Evolutionary conservation across 2,329 filamentous ascomycete genomes (phyloP).

Genomic region (Hypocreales sp.): DNA sequence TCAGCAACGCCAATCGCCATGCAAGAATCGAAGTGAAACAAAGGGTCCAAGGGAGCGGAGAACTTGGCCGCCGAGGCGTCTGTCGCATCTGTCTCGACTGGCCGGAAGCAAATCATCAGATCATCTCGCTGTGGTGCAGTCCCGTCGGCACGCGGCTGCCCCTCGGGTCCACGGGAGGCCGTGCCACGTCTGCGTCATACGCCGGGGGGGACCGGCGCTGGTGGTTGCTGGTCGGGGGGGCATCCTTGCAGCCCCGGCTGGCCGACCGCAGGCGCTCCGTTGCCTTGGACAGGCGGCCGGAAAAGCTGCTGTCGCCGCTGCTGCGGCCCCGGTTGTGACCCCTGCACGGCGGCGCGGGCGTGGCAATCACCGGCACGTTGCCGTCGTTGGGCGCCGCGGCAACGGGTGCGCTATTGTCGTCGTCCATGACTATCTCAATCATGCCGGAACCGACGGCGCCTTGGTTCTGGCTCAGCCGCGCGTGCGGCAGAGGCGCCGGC

Average conservation of each 20-base stretch:
- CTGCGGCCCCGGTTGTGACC: constrained; percentile 43
- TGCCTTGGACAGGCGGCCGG: constrained; percentile 38
- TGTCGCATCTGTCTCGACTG: too few relatives aligned
- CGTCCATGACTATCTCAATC: constrained; percentile 53
- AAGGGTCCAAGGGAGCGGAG: too few relatives aligned
- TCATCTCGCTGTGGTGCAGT: constrained; percentile 38
- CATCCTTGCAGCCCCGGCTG: constrained; percentile 34
- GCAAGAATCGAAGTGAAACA: too few relatives aligned
- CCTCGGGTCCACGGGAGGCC: constrained; percentile 15
- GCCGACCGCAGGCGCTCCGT: constrained; percentile 45
- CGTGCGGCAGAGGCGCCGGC: constrained; percentile 38
- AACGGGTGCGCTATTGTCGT: constrained; percentile 25
- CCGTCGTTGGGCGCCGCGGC: constrained; percentile 22
- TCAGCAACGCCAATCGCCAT: too few relatives aligned
- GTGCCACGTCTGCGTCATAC: constrained; percentile 20
- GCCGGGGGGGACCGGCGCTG: too few relatives aligned
- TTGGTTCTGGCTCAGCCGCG: constrained; percentile 22
- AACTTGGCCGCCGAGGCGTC: too few relatives aligned
- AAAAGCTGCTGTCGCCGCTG: constrained; percentile 33
- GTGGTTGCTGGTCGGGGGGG: constrained; percentile 21
- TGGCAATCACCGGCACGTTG: constrained; percentile 27
- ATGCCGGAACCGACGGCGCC: constrained; percentile 35
- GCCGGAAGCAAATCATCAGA: too few relatives aligned
- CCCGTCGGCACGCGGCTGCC: constrained; percentile 31
- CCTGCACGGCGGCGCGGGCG: constrained; percentile 26